Conservation (phyloP, 345 rosid species). For the Laguncularia racemosa region DNA sequence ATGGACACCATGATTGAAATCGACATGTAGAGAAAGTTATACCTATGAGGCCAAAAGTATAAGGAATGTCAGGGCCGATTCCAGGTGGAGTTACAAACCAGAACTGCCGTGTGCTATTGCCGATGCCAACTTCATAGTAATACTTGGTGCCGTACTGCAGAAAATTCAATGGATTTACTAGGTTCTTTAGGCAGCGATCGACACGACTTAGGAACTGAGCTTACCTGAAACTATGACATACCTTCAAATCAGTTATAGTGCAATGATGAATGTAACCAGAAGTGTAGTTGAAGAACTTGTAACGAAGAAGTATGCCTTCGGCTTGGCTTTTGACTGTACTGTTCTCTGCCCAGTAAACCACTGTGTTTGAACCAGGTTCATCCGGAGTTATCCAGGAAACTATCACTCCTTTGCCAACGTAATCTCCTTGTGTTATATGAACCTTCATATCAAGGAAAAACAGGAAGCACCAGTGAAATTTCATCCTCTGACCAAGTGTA, state of each 20-base stretch:
- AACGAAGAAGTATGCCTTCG: conserved; percentile 39
- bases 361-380: conserved; percentile 58
- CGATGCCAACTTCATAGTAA: conserved; percentile 67
- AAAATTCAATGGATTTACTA: background rate
- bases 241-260: conserved; percentile 54
- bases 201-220: background rate
- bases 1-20: no score
- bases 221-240: conserved; percentile 8
- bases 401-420: conserved; percentile 62
- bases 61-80: conserved; percentile 77
- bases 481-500: background rate
- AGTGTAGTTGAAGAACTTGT: conserved; percentile 65
- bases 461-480: background rate
- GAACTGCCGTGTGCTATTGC: conserved; percentile 46
- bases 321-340: conserved; percentile 25
- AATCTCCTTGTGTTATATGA: conserved; percentile 88
- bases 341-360: conserved; percentile 60
- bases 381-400: conserved; percentile 77
- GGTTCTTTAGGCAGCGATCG: background rate
- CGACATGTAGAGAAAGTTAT: background rate
- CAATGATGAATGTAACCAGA: conserved; percentile 88
- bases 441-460: conserved; percentile 30
- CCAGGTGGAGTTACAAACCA: conserved; percentile 70
- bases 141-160: conserved; percentile 69
- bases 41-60: conserved; percentile 86